These are phyloP conservation scores for Colletotrichum acutatum DNA, from an alignment of 2,329 filamentous ascomycete genomes.

Conservation along the genomic window DNA sequence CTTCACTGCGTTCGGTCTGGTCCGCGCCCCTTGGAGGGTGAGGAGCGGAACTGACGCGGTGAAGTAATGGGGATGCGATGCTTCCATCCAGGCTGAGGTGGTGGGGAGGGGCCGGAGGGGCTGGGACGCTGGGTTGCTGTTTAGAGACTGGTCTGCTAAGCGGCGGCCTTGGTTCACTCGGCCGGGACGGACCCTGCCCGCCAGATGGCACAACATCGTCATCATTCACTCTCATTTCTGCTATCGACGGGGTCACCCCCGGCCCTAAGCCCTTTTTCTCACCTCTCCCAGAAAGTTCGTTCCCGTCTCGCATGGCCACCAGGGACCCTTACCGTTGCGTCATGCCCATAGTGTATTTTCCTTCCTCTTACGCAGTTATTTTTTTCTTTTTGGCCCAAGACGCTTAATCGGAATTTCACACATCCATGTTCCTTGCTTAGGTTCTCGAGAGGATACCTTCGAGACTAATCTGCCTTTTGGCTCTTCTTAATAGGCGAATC, in stretches of 20 bases:
- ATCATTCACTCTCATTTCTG: conserved; percentile 19
- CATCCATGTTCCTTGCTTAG: conserved; percentile 5
- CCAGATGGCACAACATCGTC: conserved; percentile 13
- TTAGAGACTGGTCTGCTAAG: neutral
- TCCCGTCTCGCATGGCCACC: conserved; percentile 19
- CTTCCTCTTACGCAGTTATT: conserved; percentile 34
- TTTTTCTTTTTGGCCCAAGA: conserved; percentile 19
- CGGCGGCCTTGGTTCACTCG: conserved; percentile 14
- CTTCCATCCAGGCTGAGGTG: neutral
- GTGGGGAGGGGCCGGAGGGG: neutral
- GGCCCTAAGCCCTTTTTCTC: conserved; percentile 25
- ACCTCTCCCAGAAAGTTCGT: conserved; percentile 1
- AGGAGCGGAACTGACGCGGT: neutral
- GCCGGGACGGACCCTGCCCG: conserved; percentile 30
- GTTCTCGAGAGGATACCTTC: neutral
- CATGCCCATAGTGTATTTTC: conserved; percentile 14
- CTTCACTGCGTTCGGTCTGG: neutral
- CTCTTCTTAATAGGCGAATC: conserved; percentile 35
- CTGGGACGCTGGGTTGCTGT: neutral
- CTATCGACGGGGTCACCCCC: conserved; percentile 4
- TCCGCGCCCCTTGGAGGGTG: neutral
- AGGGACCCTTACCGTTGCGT: conserved; percentile 31
- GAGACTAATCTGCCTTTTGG: conserved; percentile 15
- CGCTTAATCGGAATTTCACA: conserved; percentile 27
- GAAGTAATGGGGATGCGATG: neutral